phyloP scores from a whole-genome alignment of 805 yeast genomes.

The Komagataella pseudopastoris region DNA sequence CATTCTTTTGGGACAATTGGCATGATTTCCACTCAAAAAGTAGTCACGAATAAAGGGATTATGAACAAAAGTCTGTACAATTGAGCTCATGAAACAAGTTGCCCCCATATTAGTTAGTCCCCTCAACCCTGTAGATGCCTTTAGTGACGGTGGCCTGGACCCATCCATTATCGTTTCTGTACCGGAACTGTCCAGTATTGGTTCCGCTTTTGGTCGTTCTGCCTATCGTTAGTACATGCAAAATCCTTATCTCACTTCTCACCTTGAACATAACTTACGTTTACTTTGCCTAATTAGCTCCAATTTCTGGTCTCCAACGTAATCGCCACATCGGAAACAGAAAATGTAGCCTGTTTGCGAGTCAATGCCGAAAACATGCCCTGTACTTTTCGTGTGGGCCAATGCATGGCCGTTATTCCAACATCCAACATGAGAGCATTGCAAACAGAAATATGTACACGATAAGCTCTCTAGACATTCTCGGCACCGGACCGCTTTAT shows the following conservation, averaged over 20 bases:
- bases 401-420: constrained; percentile 32
- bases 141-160: background rate
- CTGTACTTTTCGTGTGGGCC: constrained; percentile 28
- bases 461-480: constrained; percentile 30
- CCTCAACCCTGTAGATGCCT: constrained; percentile 29
- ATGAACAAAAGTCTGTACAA: constrained; percentile 81
- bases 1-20: constrained; percentile 28
- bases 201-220: background rate
- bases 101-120: constrained; percentile 94
- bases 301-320: constrained; percentile 46
- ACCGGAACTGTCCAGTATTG: background rate
- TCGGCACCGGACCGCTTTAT: constrained; percentile 33
- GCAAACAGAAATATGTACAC: constrained; percentile 49
- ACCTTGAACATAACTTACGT: background rate
- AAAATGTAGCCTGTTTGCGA: constrained; percentile 52
- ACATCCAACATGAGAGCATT: constrained; percentile 71
- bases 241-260: background rate
- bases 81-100: constrained; percentile 91
- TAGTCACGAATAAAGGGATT: constrained; percentile 77
- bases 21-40: constrained; percentile 65
- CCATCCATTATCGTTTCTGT: background rate
- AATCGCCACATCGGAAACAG: constrained; percentile 71
- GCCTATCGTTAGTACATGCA: background rate
- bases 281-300: constrained; percentile 25
- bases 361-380: constrained; percentile 56